phyloP scores from a whole-genome alignment of 2,329 filamentous ascomycete genomes.

The Verticillium albo-atrum region DNA sequence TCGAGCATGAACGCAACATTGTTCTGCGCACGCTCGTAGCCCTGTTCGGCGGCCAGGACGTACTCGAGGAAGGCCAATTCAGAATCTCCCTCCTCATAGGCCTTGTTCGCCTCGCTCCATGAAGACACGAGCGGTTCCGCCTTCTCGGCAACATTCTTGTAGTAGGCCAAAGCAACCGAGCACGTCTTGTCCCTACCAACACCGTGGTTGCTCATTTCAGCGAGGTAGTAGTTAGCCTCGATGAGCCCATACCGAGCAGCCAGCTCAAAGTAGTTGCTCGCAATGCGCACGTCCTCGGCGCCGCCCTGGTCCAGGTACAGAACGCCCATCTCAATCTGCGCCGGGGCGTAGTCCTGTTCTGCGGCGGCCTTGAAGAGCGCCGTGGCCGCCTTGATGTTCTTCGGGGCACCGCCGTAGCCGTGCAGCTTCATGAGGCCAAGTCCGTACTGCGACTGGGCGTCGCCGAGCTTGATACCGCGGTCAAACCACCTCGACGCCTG shows the following conservation, averaged over 20 bases:
- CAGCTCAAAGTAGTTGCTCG: slow-evolving; percentile 82
- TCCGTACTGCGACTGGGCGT: slow-evolving; percentile 80
- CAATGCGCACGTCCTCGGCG: slow-evolving; percentile 65
- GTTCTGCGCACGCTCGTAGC: slow-evolving; percentile 83
- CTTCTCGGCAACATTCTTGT: slow-evolving; percentile 73
- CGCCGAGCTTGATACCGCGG: slow-evolving; percentile 68
- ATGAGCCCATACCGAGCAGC: slow-evolving; percentile 79
- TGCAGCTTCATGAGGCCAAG: slow-evolving; percentile 80
- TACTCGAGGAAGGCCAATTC: slow-evolving; percentile 78
- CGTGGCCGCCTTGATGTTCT: slow-evolving; percentile 68
- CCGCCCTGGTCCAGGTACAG: slow-evolving; percentile 82
- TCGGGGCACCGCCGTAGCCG: slow-evolving; percentile 63
- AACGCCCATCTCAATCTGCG: slow-evolving; percentile 77
- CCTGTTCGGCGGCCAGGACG: slow-evolving; percentile 86
- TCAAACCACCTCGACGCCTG: slow-evolving; percentile 80
- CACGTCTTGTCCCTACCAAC: slow-evolving; percentile 78
- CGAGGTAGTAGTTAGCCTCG: slow-evolving; percentile 88
- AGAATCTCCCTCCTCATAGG: slow-evolving; percentile 72
- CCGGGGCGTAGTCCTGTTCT: slow-evolving; percentile 74
- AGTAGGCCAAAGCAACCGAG: slow-evolving; percentile 71
- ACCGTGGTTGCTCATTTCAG: slow-evolving; percentile 78
- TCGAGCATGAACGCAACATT: slow-evolving; percentile 88
- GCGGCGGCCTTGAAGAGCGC: slow-evolving; percentile 74
- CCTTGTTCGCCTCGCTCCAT: slow-evolving; percentile 77
- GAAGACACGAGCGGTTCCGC: slow-evolving; percentile 71